These are phyloP conservation scores for Ascochyta rabiei DNA, from an alignment of 2,329 filamentous ascomycete genomes.

Conservation along the genomic window DNA sequence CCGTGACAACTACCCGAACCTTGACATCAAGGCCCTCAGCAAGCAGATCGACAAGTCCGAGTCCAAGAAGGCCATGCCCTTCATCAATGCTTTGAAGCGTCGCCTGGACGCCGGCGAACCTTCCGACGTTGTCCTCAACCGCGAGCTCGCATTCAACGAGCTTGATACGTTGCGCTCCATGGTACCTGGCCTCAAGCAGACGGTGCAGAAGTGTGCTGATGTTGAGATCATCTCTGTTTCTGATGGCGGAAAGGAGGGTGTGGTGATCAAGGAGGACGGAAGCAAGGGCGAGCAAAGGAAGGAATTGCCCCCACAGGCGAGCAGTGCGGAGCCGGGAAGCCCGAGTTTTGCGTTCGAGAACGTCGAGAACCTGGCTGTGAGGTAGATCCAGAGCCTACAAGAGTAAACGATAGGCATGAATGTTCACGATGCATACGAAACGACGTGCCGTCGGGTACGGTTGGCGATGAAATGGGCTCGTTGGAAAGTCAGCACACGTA, in stretches of 20 bases:
- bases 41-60: constrained; percentile 82
- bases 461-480: no score
- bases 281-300: constrained; percentile 64
- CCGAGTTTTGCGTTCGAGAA: constrained; percentile 89
- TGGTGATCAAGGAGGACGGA: constrained; percentile 59
- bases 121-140: constrained; percentile 73
- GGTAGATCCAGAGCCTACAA: constrained; percentile 9
- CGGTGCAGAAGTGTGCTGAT: constrained; percentile 69
- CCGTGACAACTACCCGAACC: constrained; percentile 45
- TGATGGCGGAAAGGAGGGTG: constrained; percentile 71
- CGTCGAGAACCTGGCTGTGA: constrained; percentile 52
- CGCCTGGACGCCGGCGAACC: constrained; percentile 73
- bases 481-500: no score
- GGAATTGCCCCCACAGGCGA: constrained; percentile 65
- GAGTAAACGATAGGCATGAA: no score
- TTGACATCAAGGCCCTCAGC: constrained; percentile 82
- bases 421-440: no score
- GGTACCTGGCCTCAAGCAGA: constrained; percentile 78
- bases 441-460: no score
- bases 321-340: constrained; percentile 78
- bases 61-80: constrained; percentile 98
- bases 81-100: constrained; percentile 86
- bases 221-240: constrained; percentile 75
- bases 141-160: constrained; percentile 89
- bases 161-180: constrained; percentile 75